Evolutionary conservation across 2,329 filamentous ascomycete genomes (phyloP), one percentile per base, ranked within the genome.

Genomic region (Neopestalotiopsis sp.): DNA sequence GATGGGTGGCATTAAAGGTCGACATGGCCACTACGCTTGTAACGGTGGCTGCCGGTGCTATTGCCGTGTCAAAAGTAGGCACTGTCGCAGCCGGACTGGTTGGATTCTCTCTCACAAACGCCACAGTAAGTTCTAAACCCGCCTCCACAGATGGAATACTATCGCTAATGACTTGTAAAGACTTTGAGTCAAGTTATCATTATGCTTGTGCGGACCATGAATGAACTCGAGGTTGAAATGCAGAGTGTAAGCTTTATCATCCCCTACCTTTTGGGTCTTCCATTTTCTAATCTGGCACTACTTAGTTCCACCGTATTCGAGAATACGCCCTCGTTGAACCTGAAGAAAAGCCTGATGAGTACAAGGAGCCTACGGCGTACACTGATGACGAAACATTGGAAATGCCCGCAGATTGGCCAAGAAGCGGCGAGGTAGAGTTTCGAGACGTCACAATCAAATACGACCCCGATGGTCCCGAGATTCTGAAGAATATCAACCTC

Each of bases 211-310:
- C 82, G 87, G 32, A 78, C 81, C 14, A 85, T 87, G 81, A 89
- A 89, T 69, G 85, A 88, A 70, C 79, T 88, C 13, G 87, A 89
- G 73, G 82, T 89, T 0, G 86, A 89, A 74, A 80, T 89, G 73
- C 87, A 89, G 73, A 86, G 85, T 64, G 84, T 86, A 73, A 74
- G 84, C 80, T n/a, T 14, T 30, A 24, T 5, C 24, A 10, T 1
- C 14, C 28, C 6, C 9, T 10, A 9, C 45, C 14, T 17, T 38
- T 38, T 28, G 24, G 12, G 5, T 30, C 58, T 17, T 13, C 24
- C 61, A 73, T 68, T 34, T 28, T 28, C 24, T 79, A 71, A 71
- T 38, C 14, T 65, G 71, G 42, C 56, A 40, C 17, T 17, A 17
- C 12, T 2, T 61, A 85, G 84, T 86, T 85, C 68, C 83, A 85